Evolutionary conservation across 2,329 filamentous ascomycete species (phyloP), one percentile per base, ranked within the genome.

Genomic region (Neoarthrinium moseri): DNA sequence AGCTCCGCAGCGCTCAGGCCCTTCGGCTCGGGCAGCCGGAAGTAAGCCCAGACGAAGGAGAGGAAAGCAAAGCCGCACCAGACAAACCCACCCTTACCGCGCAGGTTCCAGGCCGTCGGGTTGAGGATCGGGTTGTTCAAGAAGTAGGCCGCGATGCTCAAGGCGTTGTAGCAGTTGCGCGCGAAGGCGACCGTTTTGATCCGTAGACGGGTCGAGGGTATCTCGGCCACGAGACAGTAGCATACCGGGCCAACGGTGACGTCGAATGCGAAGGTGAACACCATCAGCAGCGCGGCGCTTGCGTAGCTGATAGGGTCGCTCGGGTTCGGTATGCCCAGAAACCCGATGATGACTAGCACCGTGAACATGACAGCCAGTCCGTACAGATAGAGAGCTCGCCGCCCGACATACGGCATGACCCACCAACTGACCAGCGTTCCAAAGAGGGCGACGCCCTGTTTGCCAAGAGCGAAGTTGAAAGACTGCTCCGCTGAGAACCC

Each of bases 1-100:
- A 81, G 65, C 58, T 81, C 76, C 51, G 75, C 74, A 34, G 77
- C 73, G 0, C 72, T 75, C 15, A 73, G 67, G 3, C 68, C 73
- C 34, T 72, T 73, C 1, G 75, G 71, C 58, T 81, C 78, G 4
- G 75, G 75, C 5, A 78, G 59, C 18, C 71, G 73, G 56, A 77
- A 76, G 51, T 65, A 77, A 1, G 72, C 67, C 68, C 78, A 82
- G 1, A 70, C 54, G 3, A 77, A 66, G 21, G 72, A 64, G 6
- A 69, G 44, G 17, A 73, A 60, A 47, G 72, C 70, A 17, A 73
- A 66, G 5, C 59, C 62, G 1, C 60, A 65, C 67, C 70, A 73
- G 53, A 73, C 68, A 48, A 68, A 74, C 1, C 48, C 75, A 59
- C 51, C 68, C 66, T 58, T 67, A 42, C 70, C 74, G 56, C 49